Evolutionary conservation across 345 rosid species (phyloP), one percentile per base, ranked within the genome.

Genomic region (Acer saccharum): DNA sequence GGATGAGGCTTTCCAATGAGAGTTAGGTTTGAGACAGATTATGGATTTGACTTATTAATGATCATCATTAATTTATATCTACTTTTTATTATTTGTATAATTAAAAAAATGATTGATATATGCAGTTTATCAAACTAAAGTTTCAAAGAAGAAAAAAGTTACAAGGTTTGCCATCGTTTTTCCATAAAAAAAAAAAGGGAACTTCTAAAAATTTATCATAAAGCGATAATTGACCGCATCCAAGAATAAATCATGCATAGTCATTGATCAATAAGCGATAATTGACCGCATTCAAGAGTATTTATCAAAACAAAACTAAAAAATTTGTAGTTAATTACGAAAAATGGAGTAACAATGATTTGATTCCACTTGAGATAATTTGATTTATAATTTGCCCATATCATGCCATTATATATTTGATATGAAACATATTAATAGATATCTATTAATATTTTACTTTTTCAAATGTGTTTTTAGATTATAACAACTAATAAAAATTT

Each of bases 1-100:
- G 64, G 74, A 67, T 64, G n/a, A 25, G 21, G 50, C 61, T 54
- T 76, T 20, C 32, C 48, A 12, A 44, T 75, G 18, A 7, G 69
- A 44, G 79, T 76, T 76, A 80, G 76, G 68, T 74, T 69, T 35
- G 65, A 13, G 39, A 69, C 54, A 69, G 75, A 79, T 80, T 80
- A 50, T 62, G 48, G 25, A 20, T 72, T 77, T 77, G 79, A 80
- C 83, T 75, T 54, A 7, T 17, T 20, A 1, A 14, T 35, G 7
- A 67, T 55, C 17, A 39, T 41, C 35, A 66, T 44, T 43, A 44
- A 23, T 46, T 61, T 41, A 23, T 25, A 0, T 10, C 2, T 67
- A 18, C 10, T 25, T 44, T 23, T 6, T 13, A 14, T 64, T 20
- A 16, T 7, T 17, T 43, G 23, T 69, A 6, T 57, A 2, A 57